Evolutionary conservation across 2,329 filamentous ascomycete species (phyloP).

Genomic region (Epichloe bromicola): DNA sequence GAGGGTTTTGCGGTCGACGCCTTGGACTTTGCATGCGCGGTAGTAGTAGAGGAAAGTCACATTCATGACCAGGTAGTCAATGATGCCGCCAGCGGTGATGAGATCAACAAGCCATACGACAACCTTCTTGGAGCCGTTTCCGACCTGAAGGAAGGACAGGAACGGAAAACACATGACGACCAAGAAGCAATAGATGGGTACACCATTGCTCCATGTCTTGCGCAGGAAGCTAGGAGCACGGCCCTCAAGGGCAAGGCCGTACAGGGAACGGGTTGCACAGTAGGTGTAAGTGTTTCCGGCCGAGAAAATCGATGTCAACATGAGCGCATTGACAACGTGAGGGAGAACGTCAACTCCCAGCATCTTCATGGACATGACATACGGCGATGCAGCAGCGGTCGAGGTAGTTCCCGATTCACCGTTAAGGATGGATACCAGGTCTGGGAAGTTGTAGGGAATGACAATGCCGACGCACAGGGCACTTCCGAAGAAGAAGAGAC

Average conservation of each 20-base stretch:
- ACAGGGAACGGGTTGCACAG: slow-evolving; percentile 36
- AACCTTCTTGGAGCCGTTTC: slow-evolving; percentile 33
- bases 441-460: slow-evolving; percentile 49
- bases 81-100: slow-evolving; percentile 43
- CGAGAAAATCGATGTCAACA: slow-evolving; percentile 30
- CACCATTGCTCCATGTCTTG: slow-evolving; percentile 46
- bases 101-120: slow-evolving; percentile 43
- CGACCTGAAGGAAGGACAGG: slow-evolving; percentile 39
- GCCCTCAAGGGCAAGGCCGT: slow-evolving; percentile 36
- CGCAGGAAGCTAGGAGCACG: slow-evolving; percentile 39
- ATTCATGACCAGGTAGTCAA: slow-evolving; percentile 47
- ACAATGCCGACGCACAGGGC: slow-evolving; percentile 54
- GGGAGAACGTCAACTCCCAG: slow-evolving; percentile 39
- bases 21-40: slow-evolving; percentile 39
- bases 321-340: slow-evolving; percentile 42
- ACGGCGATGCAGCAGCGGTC: slow-evolving; percentile 45
- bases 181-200: slow-evolving; percentile 44
- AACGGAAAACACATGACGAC: slow-evolving; percentile 40
- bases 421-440: slow-evolving; percentile 36
- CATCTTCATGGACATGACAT: slow-evolving; percentile 49
- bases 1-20: slow-evolving; percentile 35
- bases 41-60: slow-evolving; percentile 34
- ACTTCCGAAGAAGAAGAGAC: slow-evolving; percentile 57
- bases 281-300: slow-evolving; percentile 40
- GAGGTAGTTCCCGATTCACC: slow-evolving; percentile 19